Evolutionary conservation across 2,329 filamentous ascomycete genomes (phyloP), one percentile per base, ranked within the genome.

Genomic region (Curvularia lunata): DNA sequence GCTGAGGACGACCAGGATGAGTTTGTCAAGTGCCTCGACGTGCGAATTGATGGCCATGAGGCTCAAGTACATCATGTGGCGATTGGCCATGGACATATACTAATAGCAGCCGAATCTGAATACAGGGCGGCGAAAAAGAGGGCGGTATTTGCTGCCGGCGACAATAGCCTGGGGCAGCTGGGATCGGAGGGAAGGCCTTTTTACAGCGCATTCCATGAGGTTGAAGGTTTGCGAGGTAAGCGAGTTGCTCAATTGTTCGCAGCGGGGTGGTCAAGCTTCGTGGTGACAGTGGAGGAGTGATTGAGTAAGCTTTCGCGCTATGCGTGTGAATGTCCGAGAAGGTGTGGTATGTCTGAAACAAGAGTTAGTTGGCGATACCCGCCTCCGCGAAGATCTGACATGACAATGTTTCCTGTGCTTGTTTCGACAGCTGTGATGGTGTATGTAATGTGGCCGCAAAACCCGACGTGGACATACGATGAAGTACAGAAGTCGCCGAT

Each of bases 231-330:
- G 23, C 63, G 59, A 27, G 68, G 61, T 8, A 65, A 61, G 59
- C 59, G 54, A 4, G 50, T 73, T 7, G 50, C 43, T 21, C 57
- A 67, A 5, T 18, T 76, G 19, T 48, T 18, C 16, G 69, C 69
- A 23, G 63, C 60, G 13, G 72, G 70, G 1, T 74, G 67, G 69
- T 66, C 71, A 3, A 74, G 61, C 45, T 69, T 60, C 38, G 60
- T 67, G 8, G 56, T 72, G 21, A 48, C 21, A 32, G 32, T 53
- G 13, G 54, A 54, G 25, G 18, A 54, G 30, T 54, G 23, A 42
- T 9, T 5, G 10, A 42, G 12, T 16, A 25, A 42, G 13, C 7
- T 16, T 42, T 8, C 25, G 21, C 21, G 13, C 23, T 25, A n/a
- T 5, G 21, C 23, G 40, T 34, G 5, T 16, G 3, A 34, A 34